phyloP scores from a whole-genome alignment of 805 yeast species.

The Deakozyma indianensis region DNA sequence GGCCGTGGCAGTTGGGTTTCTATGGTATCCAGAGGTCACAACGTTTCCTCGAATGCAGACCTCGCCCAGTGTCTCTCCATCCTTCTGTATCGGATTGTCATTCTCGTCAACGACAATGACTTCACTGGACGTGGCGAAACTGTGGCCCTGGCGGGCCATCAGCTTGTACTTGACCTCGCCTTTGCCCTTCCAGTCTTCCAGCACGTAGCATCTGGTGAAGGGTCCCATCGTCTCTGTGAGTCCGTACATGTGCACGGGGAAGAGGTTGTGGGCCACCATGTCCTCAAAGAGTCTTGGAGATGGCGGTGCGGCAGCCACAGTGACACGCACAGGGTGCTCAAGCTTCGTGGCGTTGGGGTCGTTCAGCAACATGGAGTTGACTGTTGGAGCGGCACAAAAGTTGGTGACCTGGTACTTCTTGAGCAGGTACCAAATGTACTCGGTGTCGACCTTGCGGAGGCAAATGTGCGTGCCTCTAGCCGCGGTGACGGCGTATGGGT shows the following conservation, averaged over 20 bases:
- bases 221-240: conserved; percentile 25
- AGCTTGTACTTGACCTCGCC: conserved; percentile 14
- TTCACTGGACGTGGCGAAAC: conserved; percentile 17
- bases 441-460: conserved; percentile 21
- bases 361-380: conserved; percentile 20
- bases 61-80: conserved; percentile 22
- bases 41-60: conserved; percentile 20
- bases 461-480: conserved; percentile 23
- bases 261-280: conserved; percentile 18
- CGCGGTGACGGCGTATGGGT: conserved; percentile 24
- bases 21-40: conserved; percentile 21
- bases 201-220: conserved; percentile 18
- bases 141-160: conserved; percentile 22
- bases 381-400: conserved; percentile 25
- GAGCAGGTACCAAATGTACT: conserved; percentile 19
- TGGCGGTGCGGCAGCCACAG: conserved; percentile 26
- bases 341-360: conserved; percentile 17
- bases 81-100: conserved; percentile 14
- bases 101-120: conserved; percentile 15
- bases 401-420: conserved; percentile 18
- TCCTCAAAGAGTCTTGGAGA: conserved; percentile 20
- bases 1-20: conserved; percentile 19
- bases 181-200: conserved; percentile 17
- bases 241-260: conserved; percentile 23
- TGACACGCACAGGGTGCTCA: conserved; percentile 16